phyloP scores from a whole-genome alignment of 78 protist genomes.

The Dictyostelium firmibasis region DNA sequence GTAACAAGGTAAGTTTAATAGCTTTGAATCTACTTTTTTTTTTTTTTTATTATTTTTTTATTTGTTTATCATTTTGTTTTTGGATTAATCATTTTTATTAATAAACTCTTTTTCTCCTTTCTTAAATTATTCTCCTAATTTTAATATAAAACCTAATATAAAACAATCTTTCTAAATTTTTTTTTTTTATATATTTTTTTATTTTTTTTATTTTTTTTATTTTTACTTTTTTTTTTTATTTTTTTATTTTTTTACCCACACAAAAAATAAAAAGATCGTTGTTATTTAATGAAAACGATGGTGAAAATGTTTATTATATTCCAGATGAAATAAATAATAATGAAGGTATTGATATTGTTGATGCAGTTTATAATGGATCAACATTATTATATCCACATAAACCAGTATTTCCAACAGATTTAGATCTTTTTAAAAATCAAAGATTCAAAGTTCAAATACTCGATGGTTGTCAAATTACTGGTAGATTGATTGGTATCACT shows the following conservation, averaged over 20 bases:
- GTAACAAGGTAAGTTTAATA: not conserved
- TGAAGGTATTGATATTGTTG: not conserved
- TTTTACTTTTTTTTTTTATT: not conserved
- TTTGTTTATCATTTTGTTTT: no score
- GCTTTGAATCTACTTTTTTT: no score
- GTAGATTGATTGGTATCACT: not conserved
- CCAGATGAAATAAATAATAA: not conserved
- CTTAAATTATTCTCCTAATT: no score
- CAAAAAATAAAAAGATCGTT: not conserved
- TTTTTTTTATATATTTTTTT: no score
- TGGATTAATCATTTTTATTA: no score
- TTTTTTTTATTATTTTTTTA: no score
- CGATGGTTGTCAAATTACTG: not conserved
- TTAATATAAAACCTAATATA: no score
- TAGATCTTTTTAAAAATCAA: not conserved
- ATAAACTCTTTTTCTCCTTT: not conserved
- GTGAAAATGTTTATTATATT: not conserved
- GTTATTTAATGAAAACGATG: not conserved
- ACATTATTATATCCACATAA: not conserved
- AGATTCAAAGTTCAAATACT: not conserved
- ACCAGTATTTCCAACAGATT: not conserved
- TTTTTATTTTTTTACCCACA: not conserved
- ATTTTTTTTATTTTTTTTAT: no score
- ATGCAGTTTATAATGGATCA: not conserved
- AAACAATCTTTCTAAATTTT: no score